These are phyloP conservation scores for Lentinus tigrinus DNA, from an alignment of 768 basidiomycete genomes.

Conservation along the genomic window DNA sequence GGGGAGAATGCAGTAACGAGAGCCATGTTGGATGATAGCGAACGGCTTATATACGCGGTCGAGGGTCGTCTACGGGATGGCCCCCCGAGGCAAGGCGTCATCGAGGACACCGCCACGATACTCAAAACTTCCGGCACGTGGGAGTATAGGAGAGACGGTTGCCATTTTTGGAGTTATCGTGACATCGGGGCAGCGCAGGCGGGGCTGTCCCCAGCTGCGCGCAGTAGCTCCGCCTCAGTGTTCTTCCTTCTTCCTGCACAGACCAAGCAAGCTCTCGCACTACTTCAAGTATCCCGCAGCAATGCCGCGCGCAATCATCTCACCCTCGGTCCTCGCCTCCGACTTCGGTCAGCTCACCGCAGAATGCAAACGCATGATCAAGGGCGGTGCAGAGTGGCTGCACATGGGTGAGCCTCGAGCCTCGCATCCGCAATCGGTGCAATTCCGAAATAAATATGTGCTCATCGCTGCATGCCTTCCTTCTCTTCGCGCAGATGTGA, in stretches of 20 bases:
- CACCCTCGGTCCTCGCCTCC: conserved; percentile 94
- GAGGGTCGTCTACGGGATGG: no score
- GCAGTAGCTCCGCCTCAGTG: no score
- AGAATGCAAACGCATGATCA: conserved; percentile 97
- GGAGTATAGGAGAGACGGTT: no score
- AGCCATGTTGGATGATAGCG: no score
- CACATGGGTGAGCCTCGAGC: conserved; percentile 81
- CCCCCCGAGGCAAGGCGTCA: not conserved
- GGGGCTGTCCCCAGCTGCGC: no score
- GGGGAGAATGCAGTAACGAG: conserved; percentile 12
- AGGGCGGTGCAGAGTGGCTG: conserved; percentile 94
- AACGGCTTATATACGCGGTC: not conserved
- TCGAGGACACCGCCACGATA: no score
- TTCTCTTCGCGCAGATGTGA: conserved; percentile 64
- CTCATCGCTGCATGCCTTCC: not conserved
- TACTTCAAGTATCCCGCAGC: not conserved
- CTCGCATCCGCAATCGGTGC: no score
- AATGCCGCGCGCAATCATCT: conserved; percentile 91
- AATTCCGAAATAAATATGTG: no score
- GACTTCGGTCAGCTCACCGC: conserved; percentile 94
- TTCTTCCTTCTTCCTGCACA: not conserved
- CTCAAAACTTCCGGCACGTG: no score
- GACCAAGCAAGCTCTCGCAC: no score
- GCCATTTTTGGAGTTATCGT: no score
- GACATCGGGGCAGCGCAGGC: no score